These are phyloP conservation scores for Pyrenophora teres DNA, from an alignment of 2,329 filamentous ascomycete species.

Conservation along the genomic window DNA sequence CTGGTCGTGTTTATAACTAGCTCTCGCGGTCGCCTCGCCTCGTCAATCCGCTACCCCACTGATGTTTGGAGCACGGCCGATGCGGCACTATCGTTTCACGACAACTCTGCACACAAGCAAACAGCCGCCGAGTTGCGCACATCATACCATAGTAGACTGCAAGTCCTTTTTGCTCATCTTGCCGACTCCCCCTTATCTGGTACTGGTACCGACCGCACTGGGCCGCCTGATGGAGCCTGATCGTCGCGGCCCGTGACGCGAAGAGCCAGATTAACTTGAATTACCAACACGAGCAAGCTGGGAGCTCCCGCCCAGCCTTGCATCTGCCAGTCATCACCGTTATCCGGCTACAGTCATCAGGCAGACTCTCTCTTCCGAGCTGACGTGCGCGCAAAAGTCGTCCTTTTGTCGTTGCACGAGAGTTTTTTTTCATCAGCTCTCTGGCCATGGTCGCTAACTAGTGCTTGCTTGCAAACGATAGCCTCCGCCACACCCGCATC, in stretches of 20 bases:
- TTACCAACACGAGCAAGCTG: constrained; percentile 23
- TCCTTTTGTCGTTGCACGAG: too few relatives aligned
- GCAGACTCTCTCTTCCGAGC: background rate
- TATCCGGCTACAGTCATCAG: too few relatives aligned
- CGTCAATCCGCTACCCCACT: constrained; percentile 16
- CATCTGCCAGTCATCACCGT: background rate
- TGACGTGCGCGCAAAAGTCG: too few relatives aligned
- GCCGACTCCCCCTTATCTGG: constrained; percentile 9
- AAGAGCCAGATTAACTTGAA: constrained; percentile 25
- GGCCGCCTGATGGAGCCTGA: constrained; percentile 11
- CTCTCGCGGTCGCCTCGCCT: constrained; percentile 6
- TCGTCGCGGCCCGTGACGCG: constrained; percentile 22
- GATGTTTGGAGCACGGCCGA: constrained; percentile 10
- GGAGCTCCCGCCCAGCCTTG: constrained; percentile 2
- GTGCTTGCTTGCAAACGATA: too few relatives aligned
- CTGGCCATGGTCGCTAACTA: too few relatives aligned
- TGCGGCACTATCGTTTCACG: constrained; percentile 32
- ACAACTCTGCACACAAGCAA: constrained; percentile 1
- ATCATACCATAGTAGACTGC: background rate
- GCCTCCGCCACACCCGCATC: too few relatives aligned
- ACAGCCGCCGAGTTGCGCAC: background rate
- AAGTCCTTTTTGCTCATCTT: constrained; percentile 9
- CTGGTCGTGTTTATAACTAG: constrained; percentile 1
- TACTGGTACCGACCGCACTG: background rate
- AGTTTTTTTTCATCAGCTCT: too few relatives aligned